Evolutionary conservation across 441 rosid genomes (phyloP).

Genomic region (Mallotus repandus): DNA sequence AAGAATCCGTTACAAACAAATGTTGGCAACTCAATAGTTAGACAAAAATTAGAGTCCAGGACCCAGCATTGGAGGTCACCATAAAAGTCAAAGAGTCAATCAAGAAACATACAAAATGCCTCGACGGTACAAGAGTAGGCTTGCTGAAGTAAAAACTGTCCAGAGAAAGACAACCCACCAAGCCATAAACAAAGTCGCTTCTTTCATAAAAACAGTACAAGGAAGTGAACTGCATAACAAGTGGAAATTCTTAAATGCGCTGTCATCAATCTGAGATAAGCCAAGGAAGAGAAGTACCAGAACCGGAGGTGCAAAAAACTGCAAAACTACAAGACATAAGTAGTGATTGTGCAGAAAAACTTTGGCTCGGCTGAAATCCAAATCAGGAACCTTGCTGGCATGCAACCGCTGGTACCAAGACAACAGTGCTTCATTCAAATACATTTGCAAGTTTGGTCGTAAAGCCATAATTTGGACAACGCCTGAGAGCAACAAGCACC

Average conservation of each 20-base stretch:
- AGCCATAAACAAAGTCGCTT: conserved; percentile 63
- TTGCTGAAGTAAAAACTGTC: conserved; percentile 55
- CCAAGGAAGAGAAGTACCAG: conserved; percentile 66
- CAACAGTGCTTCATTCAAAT: conserved; percentile 83
- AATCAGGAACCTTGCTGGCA: conserved; percentile 77
- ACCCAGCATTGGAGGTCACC: conserved; percentile 9
- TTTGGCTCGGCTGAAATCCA: conserved; percentile 89
- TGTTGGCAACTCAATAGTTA: background rate
- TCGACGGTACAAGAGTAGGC: conserved; percentile 62
- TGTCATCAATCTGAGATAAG: conserved; percentile 54
- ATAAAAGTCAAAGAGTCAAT: conserved; percentile 20
- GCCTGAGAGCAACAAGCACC: conserved; percentile 57
- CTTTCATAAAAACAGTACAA: conserved; percentile 47
- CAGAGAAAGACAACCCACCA: conserved; percentile 88
- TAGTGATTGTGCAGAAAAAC: conserved; percentile 88
- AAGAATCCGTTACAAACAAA: conserved; percentile 23
- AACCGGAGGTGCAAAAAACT: conserved; percentile 61
- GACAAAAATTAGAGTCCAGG: conserved; percentile 9
- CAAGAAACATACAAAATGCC: conserved; percentile 68
- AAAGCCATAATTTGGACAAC: conserved; percentile 55
- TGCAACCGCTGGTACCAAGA: conserved; percentile 94
- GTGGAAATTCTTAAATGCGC: conserved; percentile 38
- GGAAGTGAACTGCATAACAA: conserved; percentile 48
- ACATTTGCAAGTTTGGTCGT: conserved; percentile 81
- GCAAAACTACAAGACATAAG: conserved; percentile 71